Evolutionary conservation across 257 asterid genomes (phyloP).

Genomic region (Capsicum pubescens): DNA sequence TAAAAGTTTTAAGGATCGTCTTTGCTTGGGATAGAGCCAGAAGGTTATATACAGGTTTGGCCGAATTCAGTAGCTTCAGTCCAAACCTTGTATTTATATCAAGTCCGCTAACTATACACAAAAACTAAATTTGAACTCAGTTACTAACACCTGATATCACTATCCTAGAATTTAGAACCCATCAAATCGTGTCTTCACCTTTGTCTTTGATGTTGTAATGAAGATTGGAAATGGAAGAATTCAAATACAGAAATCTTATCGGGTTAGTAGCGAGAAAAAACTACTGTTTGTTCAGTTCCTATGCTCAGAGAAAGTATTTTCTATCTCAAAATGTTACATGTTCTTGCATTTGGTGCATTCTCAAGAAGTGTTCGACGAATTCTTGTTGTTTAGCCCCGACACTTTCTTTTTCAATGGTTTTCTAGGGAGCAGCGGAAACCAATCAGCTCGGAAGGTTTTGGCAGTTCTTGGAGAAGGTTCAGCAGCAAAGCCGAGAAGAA

Average conservation of each 20-base stretch:
- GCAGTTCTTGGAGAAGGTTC: conserved; percentile 77
- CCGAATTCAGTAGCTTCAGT: not conserved
- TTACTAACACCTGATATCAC: not conserved
- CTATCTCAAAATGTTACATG: not conserved
- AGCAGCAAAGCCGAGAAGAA: conserved; percentile 43
- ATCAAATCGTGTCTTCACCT: not conserved
- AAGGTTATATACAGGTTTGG: not conserved
- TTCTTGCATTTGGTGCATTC: not conserved
- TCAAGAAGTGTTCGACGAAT: not conserved
- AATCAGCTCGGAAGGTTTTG: conserved; percentile 50
- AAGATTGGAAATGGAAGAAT: not conserved
- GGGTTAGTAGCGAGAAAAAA: not conserved
- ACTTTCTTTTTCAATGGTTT: not conserved
- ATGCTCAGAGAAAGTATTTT: not conserved
- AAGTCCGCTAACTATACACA: not conserved
- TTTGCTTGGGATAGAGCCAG: not conserved
- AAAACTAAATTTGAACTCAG: not conserved
- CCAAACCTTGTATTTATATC: not conserved
- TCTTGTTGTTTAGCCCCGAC: not conserved
- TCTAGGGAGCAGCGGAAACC: conserved; percentile 43
- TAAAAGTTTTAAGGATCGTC: not conserved
- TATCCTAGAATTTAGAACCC: not conserved
- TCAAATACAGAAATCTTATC: not conserved
- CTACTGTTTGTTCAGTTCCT: not conserved
- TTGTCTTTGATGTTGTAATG: not conserved